Conservation (phyloP, 1,139 yeast genomes). For the Kluyveromyces sp. region DNA sequence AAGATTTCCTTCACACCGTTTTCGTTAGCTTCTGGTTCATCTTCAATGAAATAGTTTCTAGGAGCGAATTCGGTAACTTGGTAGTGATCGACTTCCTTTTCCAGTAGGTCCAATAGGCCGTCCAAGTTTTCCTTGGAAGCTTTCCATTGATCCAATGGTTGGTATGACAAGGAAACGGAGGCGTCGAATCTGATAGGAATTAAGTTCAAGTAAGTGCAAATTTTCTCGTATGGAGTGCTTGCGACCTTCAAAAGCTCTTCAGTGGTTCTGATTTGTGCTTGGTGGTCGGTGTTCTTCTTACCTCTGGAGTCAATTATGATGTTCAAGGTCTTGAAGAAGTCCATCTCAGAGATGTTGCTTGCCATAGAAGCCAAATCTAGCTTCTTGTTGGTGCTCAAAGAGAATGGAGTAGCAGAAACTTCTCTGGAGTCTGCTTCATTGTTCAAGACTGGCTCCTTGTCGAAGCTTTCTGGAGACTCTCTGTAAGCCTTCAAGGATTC, state of each 20-base stretch:
- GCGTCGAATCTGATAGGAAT: slow-evolving; percentile 86
- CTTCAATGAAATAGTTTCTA: slow-evolving; percentile 72
- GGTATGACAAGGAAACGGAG: slow-evolving; percentile 55
- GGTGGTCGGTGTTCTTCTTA: slow-evolving; percentile 83
- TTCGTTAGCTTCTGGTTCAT: slow-evolving; percentile 59
- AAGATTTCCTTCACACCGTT: slow-evolving; percentile 67
- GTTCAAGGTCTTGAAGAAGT: slow-evolving; percentile 66
- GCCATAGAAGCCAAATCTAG: slow-evolving; percentile 24
- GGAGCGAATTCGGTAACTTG: slow-evolving; percentile 73
- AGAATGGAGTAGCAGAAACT: slow-evolving; percentile 28
- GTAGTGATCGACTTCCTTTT: slow-evolving; percentile 48
- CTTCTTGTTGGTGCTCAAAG: slow-evolving; percentile 34
- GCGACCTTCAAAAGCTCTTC: slow-evolving; percentile 55
- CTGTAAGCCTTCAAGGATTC: slow-evolving; percentile 52
- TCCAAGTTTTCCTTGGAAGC: slow-evolving; percentile 56
- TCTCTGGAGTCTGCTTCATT: slow-evolving; percentile 25
- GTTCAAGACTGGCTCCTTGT: slow-evolving; percentile 37
- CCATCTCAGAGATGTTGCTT: slow-evolving; percentile 32
- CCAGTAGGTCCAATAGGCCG: slow-evolving; percentile 59
- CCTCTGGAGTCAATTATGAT: slow-evolving; percentile 85
- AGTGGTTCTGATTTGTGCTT: slow-evolving; percentile 66
- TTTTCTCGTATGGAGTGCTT: slow-evolving; percentile 61
- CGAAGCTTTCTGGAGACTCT: slow-evolving; percentile 67
- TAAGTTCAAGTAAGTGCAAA: slow-evolving; percentile 71
- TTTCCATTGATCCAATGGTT: slow-evolving; percentile 83